Evolutionary conservation across 1,284 basidiomycete species (phyloP), one percentile per base, ranked within the genome.

Genomic region (Schizopora paradoxa): DNA sequence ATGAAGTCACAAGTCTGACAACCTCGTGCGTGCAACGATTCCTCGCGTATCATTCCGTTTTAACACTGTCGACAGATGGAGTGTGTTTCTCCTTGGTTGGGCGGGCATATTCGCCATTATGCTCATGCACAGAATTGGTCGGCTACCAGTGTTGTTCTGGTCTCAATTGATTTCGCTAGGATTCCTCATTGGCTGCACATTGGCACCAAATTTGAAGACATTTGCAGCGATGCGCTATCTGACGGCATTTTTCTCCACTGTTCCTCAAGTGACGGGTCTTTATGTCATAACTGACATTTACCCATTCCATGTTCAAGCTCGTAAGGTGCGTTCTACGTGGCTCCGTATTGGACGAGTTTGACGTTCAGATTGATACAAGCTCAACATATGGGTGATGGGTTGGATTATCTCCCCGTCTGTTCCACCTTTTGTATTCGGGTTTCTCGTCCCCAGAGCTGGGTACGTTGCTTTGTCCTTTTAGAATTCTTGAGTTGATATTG

Each of bases 221-320:
- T 79, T 77, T 57, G 65, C 75, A 16, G n/a, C n/a, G n/a, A n/a
- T n/a, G n/a, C n/a, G n/a, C n/a, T n/a, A n/a, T n/a, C n/a, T n/a
- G n/a, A n/a, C n/a, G n/a, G n/a, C n/a, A n/a, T n/a, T n/a, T n/a
- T n/a, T n/a, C n/a, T n/a, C n/a, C n/a, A n/a, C n/a, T n/a, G n/a
- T n/a, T n/a, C n/a, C n/a, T n/a, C n/a, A n/a, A n/a, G n/a, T n/a
- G n/a, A n/a, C n/a, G n/a, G 82, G 82, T 35, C 65, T 85, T 1
- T 82, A 76, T 52, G 63, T 81, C 16, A 72, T 83, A 49, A 78
- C 77, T 3, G 83, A 86, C 54, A 65, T 86, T 43, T 86, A 74
- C 58, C 83, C 83, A 1, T 86, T 86, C 67, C 83, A 86, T 52
- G 64, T 82, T 14, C 83, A 86, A 58, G 82, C 83, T 19, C 72